These are phyloP conservation scores for Emmonsiellopsis sp. DNA, from an alignment of 2,329 filamentous ascomycete genomes.

Conservation along the genomic window DNA sequence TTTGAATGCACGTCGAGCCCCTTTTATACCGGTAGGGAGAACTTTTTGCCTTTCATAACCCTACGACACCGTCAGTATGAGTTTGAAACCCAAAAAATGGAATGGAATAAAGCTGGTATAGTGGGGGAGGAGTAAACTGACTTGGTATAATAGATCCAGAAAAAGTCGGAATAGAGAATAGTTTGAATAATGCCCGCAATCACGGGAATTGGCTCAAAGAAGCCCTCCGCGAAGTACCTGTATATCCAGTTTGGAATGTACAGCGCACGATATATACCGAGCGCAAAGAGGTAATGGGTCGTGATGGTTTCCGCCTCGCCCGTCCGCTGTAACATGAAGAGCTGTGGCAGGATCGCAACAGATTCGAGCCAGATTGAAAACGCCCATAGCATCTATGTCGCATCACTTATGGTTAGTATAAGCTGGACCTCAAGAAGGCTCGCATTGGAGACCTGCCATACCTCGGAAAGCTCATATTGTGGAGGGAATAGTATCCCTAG, in stretches of 20 bases:
- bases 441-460: slow-evolving; percentile 17
- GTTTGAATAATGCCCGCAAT: slow-evolving; percentile 88
- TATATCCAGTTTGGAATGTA: slow-evolving; percentile 99
- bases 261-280: slow-evolving; percentile 81
- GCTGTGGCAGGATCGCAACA: slow-evolving; percentile 90
- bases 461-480: slow-evolving; percentile 65
- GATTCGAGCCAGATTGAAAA: slow-evolving; percentile 98
- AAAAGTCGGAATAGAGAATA: slow-evolving; percentile 94
- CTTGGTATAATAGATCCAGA: slow-evolving; percentile 99
- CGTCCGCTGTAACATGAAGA: slow-evolving; percentile 96
- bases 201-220: slow-evolving; percentile 80
- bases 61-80: slow-evolving; percentile 18
- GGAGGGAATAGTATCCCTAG: slow-evolving; percentile 78
- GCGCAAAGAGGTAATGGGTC: slow-evolving; percentile 90
- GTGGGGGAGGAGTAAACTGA: slow-evolving; percentile 29
- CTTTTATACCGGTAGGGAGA: slow-evolving; percentile 67
- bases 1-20: background rate
- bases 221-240: slow-evolving; percentile 69
- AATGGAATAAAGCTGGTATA: background rate
- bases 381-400: slow-evolving; percentile 73
- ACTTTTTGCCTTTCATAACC: slow-evolving; percentile 78
- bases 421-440: background rate
- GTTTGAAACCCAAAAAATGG: background rate
- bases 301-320: slow-evolving; percentile 99
- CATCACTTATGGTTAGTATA: slow-evolving; percentile 8